Evolutionary conservation across 2,329 filamentous ascomycete species (phyloP).

Genomic region (Botryotinia convoluta): DNA sequence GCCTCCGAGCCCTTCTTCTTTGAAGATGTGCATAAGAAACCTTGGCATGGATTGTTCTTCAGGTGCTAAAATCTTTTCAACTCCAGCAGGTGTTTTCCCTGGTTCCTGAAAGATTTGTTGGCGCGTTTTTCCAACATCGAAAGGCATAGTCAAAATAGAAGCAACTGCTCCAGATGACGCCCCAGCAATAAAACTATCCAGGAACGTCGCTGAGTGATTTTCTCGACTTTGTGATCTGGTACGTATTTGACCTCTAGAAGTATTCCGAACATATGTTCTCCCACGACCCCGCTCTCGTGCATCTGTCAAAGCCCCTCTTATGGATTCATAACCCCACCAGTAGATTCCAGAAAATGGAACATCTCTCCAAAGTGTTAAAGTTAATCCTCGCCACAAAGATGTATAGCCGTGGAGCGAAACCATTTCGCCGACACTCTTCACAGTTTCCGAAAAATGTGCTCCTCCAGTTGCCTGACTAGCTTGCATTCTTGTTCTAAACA

Average conservation of each 20-base stretch:
- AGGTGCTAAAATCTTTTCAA: slow-evolving; percentile 49
- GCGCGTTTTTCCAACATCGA: slow-evolving; percentile 95
- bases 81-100: slow-evolving; percentile 37
- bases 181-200: slow-evolving; percentile 87
- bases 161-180: slow-evolving; percentile 80
- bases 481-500: slow-evolving; percentile 90
- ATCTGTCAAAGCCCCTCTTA: slow-evolving; percentile 69
- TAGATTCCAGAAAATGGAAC: slow-evolving; percentile 97
- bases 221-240: slow-evolving; percentile 61
- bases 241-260: slow-evolving; percentile 44
- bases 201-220: slow-evolving; percentile 72
- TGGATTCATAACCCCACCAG: slow-evolving; percentile 95
- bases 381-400: slow-evolving; percentile 86
- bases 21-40: slow-evolving; percentile 88
- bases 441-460: slow-evolving; percentile 74
- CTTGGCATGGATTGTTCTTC: slow-evolving; percentile 77
- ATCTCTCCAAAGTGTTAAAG: slow-evolving; percentile 90
- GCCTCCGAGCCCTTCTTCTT: slow-evolving; percentile 74
- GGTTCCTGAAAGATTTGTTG: slow-evolving; percentile 76
- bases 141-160: slow-evolving; percentile 86
- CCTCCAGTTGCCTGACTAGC: slow-evolving; percentile 60
- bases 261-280: slow-evolving; percentile 42
- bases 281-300: slow-evolving; percentile 55
- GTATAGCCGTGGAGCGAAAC: slow-evolving; percentile 72
- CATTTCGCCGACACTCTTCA: slow-evolving; percentile 75